Evolutionary conservation across 1,139 yeast species (phyloP).

Genomic region (Nakaseomyces delphensis): DNA sequence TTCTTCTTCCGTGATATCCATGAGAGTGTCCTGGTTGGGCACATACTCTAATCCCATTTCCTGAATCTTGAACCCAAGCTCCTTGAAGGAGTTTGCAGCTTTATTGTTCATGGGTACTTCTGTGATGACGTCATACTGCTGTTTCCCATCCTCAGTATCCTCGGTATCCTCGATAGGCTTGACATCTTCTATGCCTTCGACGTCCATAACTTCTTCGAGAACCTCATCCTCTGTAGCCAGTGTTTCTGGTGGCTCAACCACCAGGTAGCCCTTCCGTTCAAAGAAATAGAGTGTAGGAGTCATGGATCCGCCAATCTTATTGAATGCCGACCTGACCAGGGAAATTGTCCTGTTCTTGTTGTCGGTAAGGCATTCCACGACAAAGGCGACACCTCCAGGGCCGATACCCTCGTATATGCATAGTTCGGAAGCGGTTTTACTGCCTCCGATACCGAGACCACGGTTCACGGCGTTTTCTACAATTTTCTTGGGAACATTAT

Average conservation of each 20-base stretch:
- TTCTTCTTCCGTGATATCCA: constrained; percentile 47
- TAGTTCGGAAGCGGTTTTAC: constrained; percentile 34
- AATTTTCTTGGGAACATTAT: constrained; percentile 74
- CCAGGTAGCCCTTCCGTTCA: constrained; percentile 64
- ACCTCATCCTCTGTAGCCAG: constrained; percentile 47
- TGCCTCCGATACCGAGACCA: constrained; percentile 53
- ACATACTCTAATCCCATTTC: constrained; percentile 65
- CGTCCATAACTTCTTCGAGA: constrained; percentile 65
- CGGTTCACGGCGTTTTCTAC: constrained; percentile 81
- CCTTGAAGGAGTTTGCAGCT: constrained; percentile 51
- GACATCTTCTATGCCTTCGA: constrained; percentile 77
- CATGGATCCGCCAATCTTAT: constrained; percentile 59
- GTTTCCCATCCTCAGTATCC: constrained; percentile 13
- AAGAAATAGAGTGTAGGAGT: constrained; percentile 76
- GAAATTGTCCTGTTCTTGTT: constrained; percentile 78
- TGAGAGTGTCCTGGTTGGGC: constrained; percentile 54
- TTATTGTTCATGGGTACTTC: constrained; percentile 54
- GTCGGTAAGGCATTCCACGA: constrained; percentile 81
- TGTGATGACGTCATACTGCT: constrained; percentile 38
- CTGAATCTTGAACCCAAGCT: constrained; percentile 47
- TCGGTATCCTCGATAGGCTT: constrained; percentile 43
- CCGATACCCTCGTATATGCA: constrained; percentile 84
- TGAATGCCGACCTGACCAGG: constrained; percentile 64
- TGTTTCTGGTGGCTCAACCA: constrained; percentile 35
- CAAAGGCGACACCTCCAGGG: constrained; percentile 82